Evolutionary conservation across 768 basidiomycete species (phyloP).

Genomic region (Scleroderma bovista): DNA sequence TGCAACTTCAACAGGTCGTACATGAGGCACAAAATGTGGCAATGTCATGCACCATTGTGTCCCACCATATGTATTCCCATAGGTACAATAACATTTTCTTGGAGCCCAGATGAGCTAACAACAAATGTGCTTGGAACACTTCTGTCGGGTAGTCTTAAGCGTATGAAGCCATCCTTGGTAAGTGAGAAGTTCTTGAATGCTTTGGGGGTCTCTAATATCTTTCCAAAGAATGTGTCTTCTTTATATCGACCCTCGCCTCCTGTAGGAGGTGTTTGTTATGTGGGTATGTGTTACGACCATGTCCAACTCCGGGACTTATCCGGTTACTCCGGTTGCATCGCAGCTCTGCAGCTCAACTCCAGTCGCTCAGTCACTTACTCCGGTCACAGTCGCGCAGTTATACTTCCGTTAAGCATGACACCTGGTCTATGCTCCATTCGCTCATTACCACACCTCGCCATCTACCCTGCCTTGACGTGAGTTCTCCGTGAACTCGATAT

Average conservation of each 20-base stretch:
- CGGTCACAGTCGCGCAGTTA: too few relatives aligned
- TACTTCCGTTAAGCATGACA: too few relatives aligned
- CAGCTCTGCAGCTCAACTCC: too few relatives aligned
- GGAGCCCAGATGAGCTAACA: slow-evolving; percentile 34
- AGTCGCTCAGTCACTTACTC: too few relatives aligned
- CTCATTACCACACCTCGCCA: too few relatives aligned
- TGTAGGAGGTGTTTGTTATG: background rate
- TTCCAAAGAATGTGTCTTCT: slow-evolving; percentile 26
- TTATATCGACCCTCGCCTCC: slow-evolving; percentile 11
- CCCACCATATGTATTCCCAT: slow-evolving; percentile 36
- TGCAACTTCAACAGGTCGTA: too few relatives aligned
- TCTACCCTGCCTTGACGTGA: too few relatives aligned
- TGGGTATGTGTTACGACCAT: too few relatives aligned
- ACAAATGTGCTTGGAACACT: slow-evolving; percentile 28
- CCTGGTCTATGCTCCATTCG: too few relatives aligned
- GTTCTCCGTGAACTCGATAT: too few relatives aligned
- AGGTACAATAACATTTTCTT: slow-evolving; percentile 31
- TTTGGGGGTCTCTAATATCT: slow-evolving; percentile 15
- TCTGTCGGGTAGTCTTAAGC: slow-evolving; percentile 4
- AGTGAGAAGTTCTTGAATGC: slow-evolving; percentile 22
- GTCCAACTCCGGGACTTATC: too few relatives aligned
- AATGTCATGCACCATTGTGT: slow-evolving; percentile 24
- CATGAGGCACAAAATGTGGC: slow-evolving; percentile 20
- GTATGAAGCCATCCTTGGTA: slow-evolving; percentile 15
- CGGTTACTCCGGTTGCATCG: too few relatives aligned